These are phyloP conservation scores for Clavaria fumosa DNA, from an alignment of 768 basidiomycete species.

Conservation along the genomic window DNA sequence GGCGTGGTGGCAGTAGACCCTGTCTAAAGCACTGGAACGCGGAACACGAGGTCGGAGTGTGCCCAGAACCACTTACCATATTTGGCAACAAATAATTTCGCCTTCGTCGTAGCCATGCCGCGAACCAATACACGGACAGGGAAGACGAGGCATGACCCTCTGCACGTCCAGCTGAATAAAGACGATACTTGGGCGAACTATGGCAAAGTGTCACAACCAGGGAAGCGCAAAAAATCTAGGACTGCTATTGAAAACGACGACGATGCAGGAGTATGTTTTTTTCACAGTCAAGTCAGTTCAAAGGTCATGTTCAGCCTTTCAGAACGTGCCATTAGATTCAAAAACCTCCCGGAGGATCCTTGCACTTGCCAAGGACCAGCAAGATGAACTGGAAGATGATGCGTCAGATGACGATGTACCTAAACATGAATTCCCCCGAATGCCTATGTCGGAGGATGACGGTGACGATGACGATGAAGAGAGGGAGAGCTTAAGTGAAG, in stretches of 20 bases:
- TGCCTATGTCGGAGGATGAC: conserved; percentile 28
- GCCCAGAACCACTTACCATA: too few species aligned
- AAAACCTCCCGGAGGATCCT: conserved; percentile 81
- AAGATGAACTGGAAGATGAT: conserved; percentile 70
- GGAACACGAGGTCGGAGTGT: too few species aligned
- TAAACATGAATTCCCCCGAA: conserved; percentile 10
- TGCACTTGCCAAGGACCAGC: conserved; percentile 84
- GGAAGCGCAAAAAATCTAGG: conserved; percentile 53
- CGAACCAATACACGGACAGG: too few species aligned
- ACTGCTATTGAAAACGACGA: conserved; percentile 40
- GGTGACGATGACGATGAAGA: conserved; percentile 45
- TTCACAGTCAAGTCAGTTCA: too few species aligned
- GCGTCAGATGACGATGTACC: conserved; percentile 34
- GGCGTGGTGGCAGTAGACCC: too few species aligned
- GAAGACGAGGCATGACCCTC: conserved; percentile 71
- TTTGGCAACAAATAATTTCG: too few species aligned
- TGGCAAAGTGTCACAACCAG: conserved; percentile 60
- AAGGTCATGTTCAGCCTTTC: too few species aligned
- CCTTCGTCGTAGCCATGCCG: conserved; percentile 57
- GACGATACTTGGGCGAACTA: conserved; percentile 70
- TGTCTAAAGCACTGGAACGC: too few species aligned
- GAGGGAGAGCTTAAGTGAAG: conserved; percentile 28
- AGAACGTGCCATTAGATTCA: conserved; percentile 59
- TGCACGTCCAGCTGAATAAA: conserved; percentile 68
- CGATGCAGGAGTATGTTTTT: conserved; percentile 29